These are phyloP conservation scores for Pleurotus salmoneostramineus DNA, from an alignment of 768 basidiomycete species.

Conservation along the genomic window DNA sequence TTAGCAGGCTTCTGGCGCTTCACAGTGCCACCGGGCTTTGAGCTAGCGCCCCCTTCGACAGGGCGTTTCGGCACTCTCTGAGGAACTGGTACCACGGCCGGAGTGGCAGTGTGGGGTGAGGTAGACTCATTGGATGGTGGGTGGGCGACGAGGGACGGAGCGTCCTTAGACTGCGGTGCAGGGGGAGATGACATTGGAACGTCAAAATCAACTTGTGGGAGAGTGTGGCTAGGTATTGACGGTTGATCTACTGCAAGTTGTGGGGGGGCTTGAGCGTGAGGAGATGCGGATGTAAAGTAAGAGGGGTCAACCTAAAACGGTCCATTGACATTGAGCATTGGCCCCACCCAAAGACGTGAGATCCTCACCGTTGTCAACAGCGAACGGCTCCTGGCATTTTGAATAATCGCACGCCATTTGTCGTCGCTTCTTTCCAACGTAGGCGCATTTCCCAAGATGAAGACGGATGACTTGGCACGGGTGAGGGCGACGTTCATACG, in stretches of 20 bases:
- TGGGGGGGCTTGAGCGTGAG: too few species aligned
- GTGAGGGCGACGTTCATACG: constrained; percentile 99
- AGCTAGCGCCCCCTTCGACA: background rate
- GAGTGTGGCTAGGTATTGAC: background rate
- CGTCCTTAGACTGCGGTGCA: too few species aligned
- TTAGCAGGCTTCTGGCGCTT: constrained; percentile 8
- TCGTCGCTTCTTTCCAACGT: constrained; percentile 85
- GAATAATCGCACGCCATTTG: constrained; percentile 75
- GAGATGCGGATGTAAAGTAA: background rate
- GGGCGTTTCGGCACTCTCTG: background rate
- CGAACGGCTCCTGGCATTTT: constrained; percentile 66
- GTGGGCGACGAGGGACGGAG: too few species aligned
- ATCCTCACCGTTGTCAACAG: constrained; percentile 58
- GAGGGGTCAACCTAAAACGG: constrained; percentile 14
- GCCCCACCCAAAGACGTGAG: background rate
- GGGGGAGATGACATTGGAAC: too few species aligned
- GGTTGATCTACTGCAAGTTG: too few species aligned
- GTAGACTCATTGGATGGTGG: too few species aligned
- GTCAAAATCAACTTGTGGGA: too few species aligned
- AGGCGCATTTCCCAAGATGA: constrained; percentile 86
- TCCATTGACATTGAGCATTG: too few species aligned
- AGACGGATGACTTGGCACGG: constrained; percentile 92
- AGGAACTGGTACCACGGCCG: background rate
- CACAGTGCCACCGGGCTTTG: background rate
- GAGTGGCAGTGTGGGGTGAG: too few species aligned